phyloP scores from a whole-genome alignment of 1,284 basidiomycete species.

The Trichosporon coremiiforme region DNA sequence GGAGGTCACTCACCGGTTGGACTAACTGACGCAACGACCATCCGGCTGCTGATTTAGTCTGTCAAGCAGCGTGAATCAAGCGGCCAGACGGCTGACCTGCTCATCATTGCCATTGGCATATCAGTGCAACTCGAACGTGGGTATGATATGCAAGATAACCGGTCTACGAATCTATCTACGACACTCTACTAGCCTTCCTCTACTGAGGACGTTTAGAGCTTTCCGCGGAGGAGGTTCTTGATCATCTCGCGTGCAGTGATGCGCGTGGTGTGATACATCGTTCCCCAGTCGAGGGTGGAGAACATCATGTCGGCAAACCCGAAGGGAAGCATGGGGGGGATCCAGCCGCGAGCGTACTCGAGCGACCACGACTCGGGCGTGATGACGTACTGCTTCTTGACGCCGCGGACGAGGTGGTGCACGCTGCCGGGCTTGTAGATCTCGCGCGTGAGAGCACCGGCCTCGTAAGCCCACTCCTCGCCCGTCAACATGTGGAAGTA shows the following conservation, averaged over 20 bases:
- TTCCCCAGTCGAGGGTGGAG: slow-evolving; percentile 85
- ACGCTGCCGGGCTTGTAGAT: slow-evolving; percentile 79
- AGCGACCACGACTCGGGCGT: slow-evolving; percentile 91
- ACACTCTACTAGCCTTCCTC: too few relatives aligned
- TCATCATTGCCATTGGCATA: too few relatives aligned
- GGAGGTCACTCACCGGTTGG: background rate
- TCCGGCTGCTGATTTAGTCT: background rate
- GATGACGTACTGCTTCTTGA: slow-evolving; percentile 96
- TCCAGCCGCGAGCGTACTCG: slow-evolving; percentile 92
- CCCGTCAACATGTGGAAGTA: slow-evolving; percentile 95
- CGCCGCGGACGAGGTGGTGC: slow-evolving; percentile 78
- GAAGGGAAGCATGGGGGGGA: slow-evolving; percentile 88
- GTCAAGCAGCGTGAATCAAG: background rate
- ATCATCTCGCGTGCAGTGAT: slow-evolving; percentile 83
- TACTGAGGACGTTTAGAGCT: slow-evolving; percentile 65
- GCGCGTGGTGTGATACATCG: slow-evolving; percentile 75
- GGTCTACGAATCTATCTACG: slow-evolving; percentile 9
- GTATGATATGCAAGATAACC: slow-evolving; percentile 11
- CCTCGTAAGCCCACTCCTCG: slow-evolving; percentile 85
- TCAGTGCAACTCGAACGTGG: too few relatives aligned
- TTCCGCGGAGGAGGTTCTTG: slow-evolving; percentile 77
- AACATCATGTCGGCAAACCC: slow-evolving; percentile 82
- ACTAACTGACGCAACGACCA: background rate
- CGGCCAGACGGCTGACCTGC: too few relatives aligned
- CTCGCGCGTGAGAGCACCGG: slow-evolving; percentile 81